phyloP scores from a whole-genome alignment of 345 rosid genomes.

The Dovyalis caffra region DNA sequence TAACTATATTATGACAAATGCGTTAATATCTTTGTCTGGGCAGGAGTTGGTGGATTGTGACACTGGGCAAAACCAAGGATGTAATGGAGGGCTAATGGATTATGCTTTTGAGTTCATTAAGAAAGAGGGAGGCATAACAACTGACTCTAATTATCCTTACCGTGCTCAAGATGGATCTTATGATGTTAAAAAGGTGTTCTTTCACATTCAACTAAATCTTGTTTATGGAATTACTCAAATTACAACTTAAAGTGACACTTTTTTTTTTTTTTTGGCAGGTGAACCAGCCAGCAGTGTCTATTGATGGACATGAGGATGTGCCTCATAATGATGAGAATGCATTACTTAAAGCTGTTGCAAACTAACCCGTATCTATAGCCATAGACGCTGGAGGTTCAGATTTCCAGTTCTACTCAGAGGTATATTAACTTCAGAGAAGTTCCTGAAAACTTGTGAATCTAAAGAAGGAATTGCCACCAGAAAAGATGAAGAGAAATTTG shows the following conservation, averaged over 20 bases:
- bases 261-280: constrained; percentile 20
- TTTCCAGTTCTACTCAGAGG: constrained; percentile 76
- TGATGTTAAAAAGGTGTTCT: constrained; percentile 26
- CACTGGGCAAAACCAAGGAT: constrained; percentile 47
- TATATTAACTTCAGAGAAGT: not conserved
- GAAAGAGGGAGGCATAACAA: constrained; percentile 46
- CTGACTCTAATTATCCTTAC: constrained; percentile 62
- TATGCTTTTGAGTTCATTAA: constrained; percentile 52
- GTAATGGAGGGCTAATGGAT: constrained; percentile 59
- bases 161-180: constrained; percentile 41
- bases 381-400: constrained; percentile 70
- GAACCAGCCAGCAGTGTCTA: constrained; percentile 25
- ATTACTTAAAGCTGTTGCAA: constrained; percentile 43
- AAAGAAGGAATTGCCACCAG: not conserved
- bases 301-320: constrained; percentile 40
- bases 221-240: not conserved
- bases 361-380: constrained; percentile 64
- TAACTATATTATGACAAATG: constrained; percentile 33
- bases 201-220: not conserved
- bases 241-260: not conserved
- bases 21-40: constrained; percentile 39
- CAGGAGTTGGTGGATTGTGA: constrained; percentile 59
- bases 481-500: not conserved
- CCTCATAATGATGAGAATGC: constrained; percentile 43
- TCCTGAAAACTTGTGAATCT: not conserved